These are phyloP conservation scores for Phytophthora pinifolia DNA, from an alignment of 352 stramenopile species.

Conservation along the genomic window DNA sequence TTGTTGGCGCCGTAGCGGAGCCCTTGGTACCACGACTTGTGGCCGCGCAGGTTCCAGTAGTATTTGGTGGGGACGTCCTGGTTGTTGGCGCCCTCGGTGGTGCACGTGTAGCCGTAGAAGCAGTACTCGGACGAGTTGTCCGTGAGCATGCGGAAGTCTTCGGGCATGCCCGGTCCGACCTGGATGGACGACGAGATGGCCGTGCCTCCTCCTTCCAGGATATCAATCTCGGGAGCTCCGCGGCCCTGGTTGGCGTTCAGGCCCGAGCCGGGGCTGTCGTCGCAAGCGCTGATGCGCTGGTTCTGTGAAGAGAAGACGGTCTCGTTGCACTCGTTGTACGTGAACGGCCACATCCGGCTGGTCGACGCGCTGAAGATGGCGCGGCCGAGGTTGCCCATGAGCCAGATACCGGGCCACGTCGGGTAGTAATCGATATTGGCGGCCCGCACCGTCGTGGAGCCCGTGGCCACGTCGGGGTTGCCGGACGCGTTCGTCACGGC, in stretches of 20 bases:
- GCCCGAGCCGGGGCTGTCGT: too few relatives aligned
- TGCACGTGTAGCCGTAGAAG: constrained; percentile 41
- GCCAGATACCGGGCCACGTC: too few relatives aligned
- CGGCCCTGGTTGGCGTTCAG: constrained; percentile 42
- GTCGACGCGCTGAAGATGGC: constrained; percentile 28
- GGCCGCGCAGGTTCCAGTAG: constrained; percentile 38
- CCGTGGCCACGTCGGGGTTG: constrained; percentile 48
- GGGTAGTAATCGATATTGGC: constrained; percentile 7
- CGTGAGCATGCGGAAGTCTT: constrained; percentile 32
- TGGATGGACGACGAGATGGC: too few relatives aligned
- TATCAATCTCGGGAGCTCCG: constrained; percentile 93
- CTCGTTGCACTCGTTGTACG: constrained; percentile 88
- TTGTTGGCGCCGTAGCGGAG: constrained; percentile 60
- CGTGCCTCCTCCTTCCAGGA: constrained; percentile 25
- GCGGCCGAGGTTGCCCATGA: too few relatives aligned
- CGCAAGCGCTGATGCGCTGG: constrained; percentile 70
- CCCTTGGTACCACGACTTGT: constrained; percentile 64
- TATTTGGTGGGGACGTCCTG: constrained; percentile 33
- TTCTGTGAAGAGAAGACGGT: constrained; percentile 7
- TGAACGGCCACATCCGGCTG: constrained; percentile 93
- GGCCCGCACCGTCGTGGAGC: constrained; percentile 22
- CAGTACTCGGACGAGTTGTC: constrained; percentile 31
- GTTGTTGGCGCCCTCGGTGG: constrained; percentile 37
- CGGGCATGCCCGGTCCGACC: background rate
- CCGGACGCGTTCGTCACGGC: constrained; percentile 43